Percentiles rank a stretch among this genome's conserved stretches.
Conservation (phyloP, 768 basidiomycete genomes). For the Amanita fuliginea region DNA sequence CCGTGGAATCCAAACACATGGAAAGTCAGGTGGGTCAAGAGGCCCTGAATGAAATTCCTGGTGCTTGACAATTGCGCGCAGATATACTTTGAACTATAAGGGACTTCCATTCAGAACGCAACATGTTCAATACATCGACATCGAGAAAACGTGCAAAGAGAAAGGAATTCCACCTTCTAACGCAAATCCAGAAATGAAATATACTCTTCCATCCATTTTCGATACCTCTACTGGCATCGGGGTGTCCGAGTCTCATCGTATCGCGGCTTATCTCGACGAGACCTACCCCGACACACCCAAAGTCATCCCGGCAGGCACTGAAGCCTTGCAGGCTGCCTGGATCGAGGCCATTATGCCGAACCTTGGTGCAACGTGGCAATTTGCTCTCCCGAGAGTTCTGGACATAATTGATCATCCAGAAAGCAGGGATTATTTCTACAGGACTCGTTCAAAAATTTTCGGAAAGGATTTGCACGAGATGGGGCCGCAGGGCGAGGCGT, state of each 20-base stretch:
- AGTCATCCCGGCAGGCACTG: no score
- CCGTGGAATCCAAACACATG: conserved; percentile 37
- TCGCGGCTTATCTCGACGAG: conserved; percentile 32
- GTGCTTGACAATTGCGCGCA: no score
- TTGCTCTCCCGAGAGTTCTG: no score
- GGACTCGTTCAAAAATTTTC: conserved; percentile 20
- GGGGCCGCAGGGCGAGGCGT: conserved; percentile 16
- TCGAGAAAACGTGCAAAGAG: conserved; percentile 19
- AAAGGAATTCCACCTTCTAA: conserved; percentile 22
- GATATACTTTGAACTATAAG: conserved; percentile 15
- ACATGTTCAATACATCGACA: conserved; percentile 30
- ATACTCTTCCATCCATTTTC: conserved; percentile 29
- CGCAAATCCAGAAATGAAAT: conserved; percentile 18
- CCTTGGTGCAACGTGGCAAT: conserved; percentile 5
- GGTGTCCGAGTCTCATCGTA: conserved; percentile 22
- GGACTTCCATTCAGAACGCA: conserved; percentile 27
- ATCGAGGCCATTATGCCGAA: no score
- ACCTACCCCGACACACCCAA: conserved; percentile 24
- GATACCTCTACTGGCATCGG: conserved; percentile 22
- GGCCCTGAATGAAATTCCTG: conserved; percentile 28
- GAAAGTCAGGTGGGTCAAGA: conserved; percentile 32
- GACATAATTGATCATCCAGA: no score
- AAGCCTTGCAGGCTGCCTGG: conserved; percentile 10
- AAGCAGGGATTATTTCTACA: conserved; percentile 25
- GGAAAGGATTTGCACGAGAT: conserved; percentile 20